Conservation (phyloP, 106 monocot species). For the Platanthera zijinensis region DNA sequence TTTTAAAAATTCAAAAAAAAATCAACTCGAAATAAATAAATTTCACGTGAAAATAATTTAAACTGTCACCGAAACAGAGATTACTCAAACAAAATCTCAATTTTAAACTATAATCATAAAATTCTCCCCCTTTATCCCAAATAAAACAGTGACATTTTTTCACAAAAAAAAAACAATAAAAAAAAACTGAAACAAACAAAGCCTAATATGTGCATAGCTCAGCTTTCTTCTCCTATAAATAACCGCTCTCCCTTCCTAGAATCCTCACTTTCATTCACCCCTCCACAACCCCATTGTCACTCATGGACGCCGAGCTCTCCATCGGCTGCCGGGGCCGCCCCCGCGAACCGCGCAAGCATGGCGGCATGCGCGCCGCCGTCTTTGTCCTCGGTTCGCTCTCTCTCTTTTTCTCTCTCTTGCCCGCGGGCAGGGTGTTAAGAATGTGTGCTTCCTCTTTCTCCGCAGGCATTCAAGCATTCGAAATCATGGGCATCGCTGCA, state of each 20-base stretch:
- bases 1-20: too few relatives aligned
- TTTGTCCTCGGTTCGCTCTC: constrained; percentile 69
- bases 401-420: background rate
- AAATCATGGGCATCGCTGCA: constrained; percentile 96
- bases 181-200: too few relatives aligned
- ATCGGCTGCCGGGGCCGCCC: constrained; percentile 79
- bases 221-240: constrained; percentile 3
- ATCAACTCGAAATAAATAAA: too few relatives aligned
- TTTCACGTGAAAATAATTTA: too few relatives aligned
- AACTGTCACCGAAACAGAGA: too few relatives aligned
- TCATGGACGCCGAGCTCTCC: constrained; percentile 27
- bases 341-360: constrained; percentile 68
- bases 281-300: background rate
- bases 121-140: too few relatives aligned
- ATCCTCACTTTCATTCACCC: background rate
- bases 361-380: constrained; percentile 74
- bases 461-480: constrained; percentile 83
- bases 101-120: too few relatives aligned
- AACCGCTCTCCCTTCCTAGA: background rate
- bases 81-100: too few relatives aligned
- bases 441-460: background rate
- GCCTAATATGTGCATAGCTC: background rate
- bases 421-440: background rate
- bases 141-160: too few relatives aligned
- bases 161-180: too few relatives aligned